These are phyloP conservation scores for Paspalum vaginatum DNA, from an alignment of 176 grass and related monocot species.

Conservation along the genomic window DNA sequence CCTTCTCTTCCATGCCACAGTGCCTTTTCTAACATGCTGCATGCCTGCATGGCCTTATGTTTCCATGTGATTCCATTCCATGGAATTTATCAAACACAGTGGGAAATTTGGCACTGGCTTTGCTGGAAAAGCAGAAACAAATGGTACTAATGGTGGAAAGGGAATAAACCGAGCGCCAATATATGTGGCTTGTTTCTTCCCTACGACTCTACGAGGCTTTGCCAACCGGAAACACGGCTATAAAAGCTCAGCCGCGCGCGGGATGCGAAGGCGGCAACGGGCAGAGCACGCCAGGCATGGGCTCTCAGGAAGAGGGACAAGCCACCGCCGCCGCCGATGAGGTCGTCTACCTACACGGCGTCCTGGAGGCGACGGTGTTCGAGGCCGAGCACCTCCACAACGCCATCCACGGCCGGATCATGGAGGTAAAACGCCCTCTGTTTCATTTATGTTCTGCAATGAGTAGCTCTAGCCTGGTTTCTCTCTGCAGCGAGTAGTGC, in stretches of 20 bases:
- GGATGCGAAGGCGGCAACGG: constrained; percentile 19
- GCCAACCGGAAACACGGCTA: constrained; percentile 24
- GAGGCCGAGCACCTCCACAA: constrained; percentile 71
- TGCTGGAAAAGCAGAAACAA: constrained; percentile 26
- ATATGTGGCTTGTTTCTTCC: constrained; percentile 13
- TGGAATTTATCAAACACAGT: background rate
- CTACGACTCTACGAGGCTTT: constrained; percentile 25
- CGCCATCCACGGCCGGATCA: constrained; percentile 51
- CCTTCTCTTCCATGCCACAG: background rate
- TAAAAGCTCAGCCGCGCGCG: constrained; percentile 19
- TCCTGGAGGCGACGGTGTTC: constrained; percentile 71
- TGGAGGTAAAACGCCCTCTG: constrained; percentile 45
- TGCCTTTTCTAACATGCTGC: constrained; percentile 10
- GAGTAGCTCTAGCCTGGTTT: background rate
- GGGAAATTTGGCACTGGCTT: constrained; percentile 12
- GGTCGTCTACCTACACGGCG: constrained; percentile 68
- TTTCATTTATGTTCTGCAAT: background rate
- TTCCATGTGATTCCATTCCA: constrained; percentile 3
- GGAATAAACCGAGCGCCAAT: constrained; percentile 25
- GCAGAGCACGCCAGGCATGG: constrained; percentile 28
- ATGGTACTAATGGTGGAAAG: constrained; percentile 13
- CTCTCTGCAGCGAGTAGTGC: background rate
- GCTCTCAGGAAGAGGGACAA: constrained; percentile 8
- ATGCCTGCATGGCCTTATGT: constrained; percentile 19
- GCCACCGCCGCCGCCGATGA: background rate